Base-by-base conservation (phyloP, 164 flowering plant genomes). In the Magnolia officinalis region DNA sequence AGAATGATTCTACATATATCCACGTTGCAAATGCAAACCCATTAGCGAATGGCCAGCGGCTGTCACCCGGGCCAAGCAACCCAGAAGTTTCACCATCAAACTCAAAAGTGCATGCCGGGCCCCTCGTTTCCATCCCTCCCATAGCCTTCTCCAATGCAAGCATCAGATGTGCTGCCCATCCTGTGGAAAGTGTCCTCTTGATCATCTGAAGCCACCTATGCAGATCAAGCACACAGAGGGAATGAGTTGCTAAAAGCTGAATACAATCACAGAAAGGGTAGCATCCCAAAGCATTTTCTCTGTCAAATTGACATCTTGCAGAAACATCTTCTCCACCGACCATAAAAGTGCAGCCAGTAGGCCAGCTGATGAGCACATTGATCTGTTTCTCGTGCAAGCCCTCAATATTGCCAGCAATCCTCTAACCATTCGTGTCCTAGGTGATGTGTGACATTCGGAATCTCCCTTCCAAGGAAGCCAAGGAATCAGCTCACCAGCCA, bases 1-100 rank as follows among this genome's bases (percentile, higher is more conserved):
- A 98, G 86, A 96, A 96, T 70, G 99, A 94, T 82, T 96, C 99
- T 75, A 96, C 87, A 70, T 94, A 96, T 77, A 96, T 94, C 99
- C 99, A 96, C 51, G 99, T 96, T 50, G 92, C 98, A 85, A 96
- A 90, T 55, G 97, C 96, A 86, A 89, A 96, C 49, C 99, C 99
- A 86, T 91, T 94, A 63, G 84, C 79, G 78, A 96, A 96, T 24
- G 99, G 99, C 99, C 99, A 96, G 70, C 96, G 94, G 75, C 96
- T 91, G 82, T 96, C 99, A 49, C 98, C 99, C 20, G 99, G 93
- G 78, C 97, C 97, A 75, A 96, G 93, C 78, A 96, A 87, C 74
- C 98, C 99, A 82, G 99, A 96, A 83, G 98, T 96, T 86, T 96
- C 99, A 72, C 99, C 99, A 84, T 96, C 98, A 84, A 96, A 96